phyloP scores from a whole-genome alignment of 148 eudicot species.

The Cornus suecica region DNA sequence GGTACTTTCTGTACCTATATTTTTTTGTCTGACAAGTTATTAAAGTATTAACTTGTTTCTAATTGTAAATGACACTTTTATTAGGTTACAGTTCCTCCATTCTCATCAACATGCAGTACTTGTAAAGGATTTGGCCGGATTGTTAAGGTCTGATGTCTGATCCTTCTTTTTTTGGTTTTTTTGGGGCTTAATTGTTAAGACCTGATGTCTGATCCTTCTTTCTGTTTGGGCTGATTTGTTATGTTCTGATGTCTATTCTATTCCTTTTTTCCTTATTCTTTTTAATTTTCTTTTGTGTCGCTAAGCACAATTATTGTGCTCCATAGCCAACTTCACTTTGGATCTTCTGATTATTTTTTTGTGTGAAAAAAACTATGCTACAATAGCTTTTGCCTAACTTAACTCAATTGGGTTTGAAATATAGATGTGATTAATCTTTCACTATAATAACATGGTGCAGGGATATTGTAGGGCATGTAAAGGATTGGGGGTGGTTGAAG shows the following conservation, averaged over 20 bases:
- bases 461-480: constrained; percentile 62
- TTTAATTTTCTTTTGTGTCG: too few relatives aligned
- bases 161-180: neutral
- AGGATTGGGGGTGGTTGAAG: constrained; percentile 74
- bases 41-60: neutral
- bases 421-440: constrained; percentile 1
- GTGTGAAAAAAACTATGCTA: neutral
- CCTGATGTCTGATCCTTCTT: neutral
- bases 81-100: constrained; percentile 86
- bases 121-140: constrained; percentile 82
- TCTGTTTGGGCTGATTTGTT: neutral
- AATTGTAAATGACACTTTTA: constrained; percentile 7
- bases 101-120: constrained; percentile 62
- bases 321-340: neutral
- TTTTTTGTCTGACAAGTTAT: neutral
- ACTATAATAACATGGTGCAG: constrained; percentile 31
- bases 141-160: constrained; percentile 42
- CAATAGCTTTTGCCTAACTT: neutral
- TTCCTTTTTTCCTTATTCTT: neutral
- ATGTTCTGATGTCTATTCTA: neutral
- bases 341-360: neutral
- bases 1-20: neutral
- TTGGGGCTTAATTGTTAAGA: neutral
- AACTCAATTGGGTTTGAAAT: constrained; percentile 4
- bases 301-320: neutral